These are phyloP conservation scores for Metschnikowia borealis DNA, from an alignment of 805 yeast species.

Conservation along the genomic window DNA sequence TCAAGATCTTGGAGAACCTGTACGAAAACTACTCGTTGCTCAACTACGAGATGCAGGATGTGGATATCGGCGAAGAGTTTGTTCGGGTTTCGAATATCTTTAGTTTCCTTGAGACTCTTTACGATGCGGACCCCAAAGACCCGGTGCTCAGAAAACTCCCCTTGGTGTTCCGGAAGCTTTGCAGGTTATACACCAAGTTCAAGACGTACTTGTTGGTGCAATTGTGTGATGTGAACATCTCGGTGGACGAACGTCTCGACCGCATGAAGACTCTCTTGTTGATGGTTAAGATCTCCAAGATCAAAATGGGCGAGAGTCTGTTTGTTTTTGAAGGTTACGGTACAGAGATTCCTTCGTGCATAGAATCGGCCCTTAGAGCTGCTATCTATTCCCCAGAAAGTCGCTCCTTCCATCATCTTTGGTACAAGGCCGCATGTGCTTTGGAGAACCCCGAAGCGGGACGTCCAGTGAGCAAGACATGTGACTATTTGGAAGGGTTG, in stretches of 20 bases:
- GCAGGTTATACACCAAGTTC: constrained; percentile 64
- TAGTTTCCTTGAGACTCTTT: constrained; percentile 61
- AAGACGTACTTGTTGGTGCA: constrained; percentile 61
- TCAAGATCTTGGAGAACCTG: constrained; percentile 68
- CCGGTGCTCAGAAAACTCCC: constrained; percentile 52
- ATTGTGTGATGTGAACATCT: constrained; percentile 57
- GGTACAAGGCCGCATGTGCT: constrained; percentile 56
- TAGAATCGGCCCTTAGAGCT: constrained; percentile 73
- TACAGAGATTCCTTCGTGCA: constrained; percentile 64
- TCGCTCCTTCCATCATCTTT: constrained; percentile 59
- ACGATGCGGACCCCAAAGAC: constrained; percentile 41
- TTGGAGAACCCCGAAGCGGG: constrained; percentile 17
- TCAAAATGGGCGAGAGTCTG: constrained; percentile 57
- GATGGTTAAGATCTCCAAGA: constrained; percentile 58
- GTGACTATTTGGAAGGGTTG: constrained; percentile 28
- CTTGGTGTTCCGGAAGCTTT: constrained; percentile 57
- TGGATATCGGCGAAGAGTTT: constrained; percentile 46
- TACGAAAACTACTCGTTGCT: constrained; percentile 59
- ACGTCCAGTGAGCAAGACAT: constrained; percentile 6
- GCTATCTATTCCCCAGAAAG: constrained; percentile 81
- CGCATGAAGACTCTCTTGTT: constrained; percentile 67
- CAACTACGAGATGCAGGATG: constrained; percentile 43
- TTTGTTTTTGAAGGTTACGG: constrained; percentile 37
- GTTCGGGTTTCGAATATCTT: constrained; percentile 65
- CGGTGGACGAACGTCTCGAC: constrained; percentile 55